Evolutionary conservation across 495 filamentous ascomycete species (phyloP).

Genomic region (Penicillium diatomitis): DNA sequence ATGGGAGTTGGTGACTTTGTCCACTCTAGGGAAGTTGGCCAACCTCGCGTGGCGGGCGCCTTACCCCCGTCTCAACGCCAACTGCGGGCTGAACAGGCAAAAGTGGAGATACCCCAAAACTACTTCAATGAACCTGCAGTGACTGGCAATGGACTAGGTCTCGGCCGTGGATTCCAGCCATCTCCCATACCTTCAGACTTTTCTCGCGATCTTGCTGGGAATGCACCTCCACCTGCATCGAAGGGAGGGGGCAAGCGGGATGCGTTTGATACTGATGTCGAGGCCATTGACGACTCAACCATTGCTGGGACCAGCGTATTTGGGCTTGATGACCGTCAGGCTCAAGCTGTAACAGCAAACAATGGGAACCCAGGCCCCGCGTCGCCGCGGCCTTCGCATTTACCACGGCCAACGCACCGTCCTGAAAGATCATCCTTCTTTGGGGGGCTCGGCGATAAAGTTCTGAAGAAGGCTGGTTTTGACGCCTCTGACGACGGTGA

Average conservation of each 20-base stretch:
- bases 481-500: constrained; percentile 24
- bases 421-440: constrained; percentile 28
- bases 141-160: constrained; percentile 9
- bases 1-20: constrained; percentile 41
- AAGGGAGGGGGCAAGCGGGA: constrained; percentile 16
- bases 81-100: constrained; percentile 28
- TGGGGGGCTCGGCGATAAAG: constrained; percentile 26
- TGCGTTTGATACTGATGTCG: constrained; percentile 39
- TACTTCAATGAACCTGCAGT: constrained; percentile 11
- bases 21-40: constrained; percentile 32
- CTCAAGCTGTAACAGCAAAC: constrained; percentile 15
- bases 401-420: constrained; percentile 19
- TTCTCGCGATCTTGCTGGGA: constrained; percentile 7
- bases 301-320: constrained; percentile 34
- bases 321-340: constrained; percentile 26
- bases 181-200: constrained; percentile 5
- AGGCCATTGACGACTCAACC: constrained; percentile 39
- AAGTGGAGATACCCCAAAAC: constrained; percentile 23
- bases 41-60: constrained; percentile 20
- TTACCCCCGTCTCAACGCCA: constrained; percentile 23
- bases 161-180: constrained; percentile 11
- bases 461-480: constrained; percentile 29
- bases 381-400: constrained; percentile 17
- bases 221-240: constrained; percentile 7
- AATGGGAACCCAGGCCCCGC: constrained; percentile 12